Base-by-base conservation (phyloP, 306 rosid species). In the Pyrus betulifolia region DNA sequence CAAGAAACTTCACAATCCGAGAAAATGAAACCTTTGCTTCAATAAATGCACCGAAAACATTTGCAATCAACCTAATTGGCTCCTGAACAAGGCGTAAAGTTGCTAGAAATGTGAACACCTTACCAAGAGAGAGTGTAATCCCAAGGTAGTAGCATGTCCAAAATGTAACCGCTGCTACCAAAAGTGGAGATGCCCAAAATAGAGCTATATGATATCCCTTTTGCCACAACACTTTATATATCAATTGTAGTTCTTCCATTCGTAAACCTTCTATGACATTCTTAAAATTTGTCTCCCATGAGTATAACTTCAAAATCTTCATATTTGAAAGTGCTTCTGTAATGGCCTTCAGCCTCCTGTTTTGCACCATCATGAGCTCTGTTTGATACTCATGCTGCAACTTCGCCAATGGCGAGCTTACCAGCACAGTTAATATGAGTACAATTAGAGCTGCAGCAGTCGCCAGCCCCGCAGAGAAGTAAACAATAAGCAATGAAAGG, bases 231-330 rank as follows among this genome's bases (percentile, higher is more conserved):
- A 74, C 70, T 19, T 66, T 49, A 19, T 33, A 22, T 31, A 78
- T 40, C 76, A 73, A 74, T n/a, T 73, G 25, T 7, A 55, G 35
- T 64, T 82, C 85, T 18, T 78, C 85, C 30, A 68, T 45, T 51
- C 85, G 74, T 25, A 78, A 42, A 11, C 27, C 51, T 74, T 78
- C 70, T 15, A 82, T 61, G 49, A 69, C 58, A 15, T 61, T 64
- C 40, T 78, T 74, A 52, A 78, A 82, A 63, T 64, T 74, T 52
- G 60, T 82, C 76, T 78, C 85, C 85, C 85, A 82, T 6, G 82
- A 76, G 35, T 82, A 78, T 58, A 82, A 55, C 82, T 82, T 82
- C 64, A 82, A 74, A 25, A 82, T 76, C 74, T 82, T 82, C 80
- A 82, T 78, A 66, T 78, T 82, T 30, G 74, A 57, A 7, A 82